These are phyloP conservation scores for Microstegium vimineum DNA, from an alignment of 176 grass and related monocot genomes.

Conservation along the genomic window DNA sequence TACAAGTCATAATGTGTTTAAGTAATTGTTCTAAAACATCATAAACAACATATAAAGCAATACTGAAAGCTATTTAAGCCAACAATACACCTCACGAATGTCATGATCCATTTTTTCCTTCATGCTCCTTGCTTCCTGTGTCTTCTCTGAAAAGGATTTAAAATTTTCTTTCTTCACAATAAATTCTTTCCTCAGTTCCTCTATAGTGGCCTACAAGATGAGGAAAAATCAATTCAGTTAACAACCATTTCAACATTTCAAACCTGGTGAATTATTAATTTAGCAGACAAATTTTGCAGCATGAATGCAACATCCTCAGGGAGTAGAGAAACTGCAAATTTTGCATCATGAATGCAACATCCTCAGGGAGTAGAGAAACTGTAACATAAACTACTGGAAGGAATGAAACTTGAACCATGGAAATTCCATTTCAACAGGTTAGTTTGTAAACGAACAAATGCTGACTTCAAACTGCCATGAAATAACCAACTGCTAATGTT, in stretches of 20 bases:
- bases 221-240: not conserved
- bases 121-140: conserved; percentile 42
- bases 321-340: too few species aligned
- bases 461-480: not conserved
- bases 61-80: conserved; percentile 6
- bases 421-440: not conserved
- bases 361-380: not conserved
- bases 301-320: too few species aligned
- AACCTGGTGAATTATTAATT: not conserved
- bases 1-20: not conserved
- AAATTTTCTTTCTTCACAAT: conserved; percentile 49
- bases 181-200: conserved; percentile 58
- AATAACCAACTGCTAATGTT: not conserved
- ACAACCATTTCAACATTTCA: not conserved
- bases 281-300: not conserved
- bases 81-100: conserved; percentile 47
- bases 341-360: not conserved
- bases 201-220: conserved; percentile 52
- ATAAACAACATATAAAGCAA: not conserved
- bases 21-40: not conserved
- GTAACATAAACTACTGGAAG: not conserved
- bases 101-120: conserved; percentile 52
- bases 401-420: not conserved
- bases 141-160: conserved; percentile 47
- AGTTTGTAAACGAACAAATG: not conserved